Evolutionary conservation across 805 yeast genomes (phyloP), one percentile per base, ranked within the genome.

Genomic region (Candida silvicultrix): DNA sequence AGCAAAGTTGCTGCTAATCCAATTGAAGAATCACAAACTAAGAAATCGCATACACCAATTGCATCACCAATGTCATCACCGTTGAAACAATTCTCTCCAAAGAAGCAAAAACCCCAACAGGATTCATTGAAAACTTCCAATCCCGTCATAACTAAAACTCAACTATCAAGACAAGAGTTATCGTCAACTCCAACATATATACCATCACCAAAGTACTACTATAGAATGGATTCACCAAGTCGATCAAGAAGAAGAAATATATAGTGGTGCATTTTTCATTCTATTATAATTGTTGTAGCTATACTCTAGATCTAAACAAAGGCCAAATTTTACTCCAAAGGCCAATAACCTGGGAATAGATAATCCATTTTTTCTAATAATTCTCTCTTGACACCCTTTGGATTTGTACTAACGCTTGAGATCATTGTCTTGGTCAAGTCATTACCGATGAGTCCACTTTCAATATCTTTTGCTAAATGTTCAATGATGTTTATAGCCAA

Each of bases 261-360:
- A 14, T 37, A 37, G 15, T n/a, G n/a, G n/a, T n/a, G n/a, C n/a
- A n/a, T n/a, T n/a, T n/a, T n/a, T n/a, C n/a, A n/a, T n/a, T n/a
- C n/a, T n/a, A n/a, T n/a, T n/a, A n/a, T n/a, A n/a, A n/a, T n/a
- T n/a, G n/a, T n/a, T n/a, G n/a, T n/a, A n/a, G n/a, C n/a, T n/a
- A n/a, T n/a, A n/a, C n/a, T n/a, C n/a, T n/a, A n/a, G n/a, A n/a
- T n/a, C n/a, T n/a, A n/a, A n/a, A n/a, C n/a, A n/a, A n/a, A n/a
- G n/a, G n/a, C n/a, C n/a, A n/a, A n/a, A 25, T 6, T 14, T 40
- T 44, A 47, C 23, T 52, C 56, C n/a, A 58, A 48, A 45, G 81
- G 84, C 95, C 94, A 89, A 70, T 90, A 86, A 32, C 90, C 95
- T 11, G 98, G 98, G 73, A 86, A 89, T 56, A 94, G 71, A 64